Evolutionary conservation across 2,329 filamentous ascomycete species (phyloP).

Genomic region (Fusarium nurragi): DNA sequence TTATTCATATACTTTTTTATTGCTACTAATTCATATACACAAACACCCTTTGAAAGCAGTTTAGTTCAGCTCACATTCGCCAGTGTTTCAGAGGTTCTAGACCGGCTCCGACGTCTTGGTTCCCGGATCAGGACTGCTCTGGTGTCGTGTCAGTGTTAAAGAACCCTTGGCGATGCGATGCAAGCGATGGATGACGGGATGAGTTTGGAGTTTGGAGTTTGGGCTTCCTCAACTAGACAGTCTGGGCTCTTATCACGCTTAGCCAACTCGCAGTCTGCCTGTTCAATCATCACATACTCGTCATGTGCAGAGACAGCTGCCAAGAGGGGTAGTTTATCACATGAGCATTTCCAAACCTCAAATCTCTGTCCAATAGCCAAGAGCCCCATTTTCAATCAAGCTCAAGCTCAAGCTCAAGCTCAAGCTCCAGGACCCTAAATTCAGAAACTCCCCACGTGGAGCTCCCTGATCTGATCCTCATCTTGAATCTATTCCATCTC

Average conservation of each 20-base stretch:
- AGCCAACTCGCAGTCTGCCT: not conserved
- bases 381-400: constrained; percentile 6
- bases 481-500: not conserved
- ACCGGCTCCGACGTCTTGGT: constrained; percentile 17
- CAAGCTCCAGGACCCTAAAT: constrained; percentile 31
- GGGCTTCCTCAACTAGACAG: no score
- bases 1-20: not conserved
- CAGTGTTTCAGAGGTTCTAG: constrained; percentile 20
- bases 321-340: constrained; percentile 22
- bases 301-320: not conserved
- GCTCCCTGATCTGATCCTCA: constrained; percentile 6
- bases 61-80: constrained; percentile 16
- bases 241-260: not conserved
- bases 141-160: not conserved
- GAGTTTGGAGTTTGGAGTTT: not conserved
- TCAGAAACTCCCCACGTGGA: constrained; percentile 24
- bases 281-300: not conserved
- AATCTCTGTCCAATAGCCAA: not conserved
- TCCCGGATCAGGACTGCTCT: constrained; percentile 16
- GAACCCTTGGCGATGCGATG: not conserved
- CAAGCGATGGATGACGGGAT: constrained; percentile 12
- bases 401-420: constrained; percentile 11
- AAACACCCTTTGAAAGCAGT: constrained; percentile 6
- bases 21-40: not conserved
- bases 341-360: constrained; percentile 10